A percentile compares a stretch with the other conserved stretches of the same genome.
These are phyloP conservation scores for Tetracladium setigerum DNA, from an alignment of 495 filamentous ascomycete genomes.

Conservation along the genomic window DNA sequence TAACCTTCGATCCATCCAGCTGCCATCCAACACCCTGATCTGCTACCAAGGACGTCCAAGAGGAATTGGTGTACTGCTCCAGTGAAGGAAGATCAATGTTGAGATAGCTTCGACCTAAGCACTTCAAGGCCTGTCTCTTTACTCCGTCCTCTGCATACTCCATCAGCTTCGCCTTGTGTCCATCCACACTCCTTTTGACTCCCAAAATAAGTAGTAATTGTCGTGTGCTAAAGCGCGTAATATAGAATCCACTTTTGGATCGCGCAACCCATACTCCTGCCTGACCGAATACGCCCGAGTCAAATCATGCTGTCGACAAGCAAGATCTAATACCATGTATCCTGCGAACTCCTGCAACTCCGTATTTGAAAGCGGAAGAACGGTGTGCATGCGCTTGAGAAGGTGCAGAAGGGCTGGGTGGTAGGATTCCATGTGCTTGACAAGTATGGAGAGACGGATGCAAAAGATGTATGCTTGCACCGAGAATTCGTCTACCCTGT, in stretches of 20 bases:
- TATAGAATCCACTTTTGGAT: constrained; percentile 55
- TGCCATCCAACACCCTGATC: constrained; percentile 75
- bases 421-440: constrained; percentile 78
- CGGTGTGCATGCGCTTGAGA: constrained; percentile 59
- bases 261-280: constrained; percentile 45
- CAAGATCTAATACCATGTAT: constrained; percentile 81
- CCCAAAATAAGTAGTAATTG: constrained; percentile 76
- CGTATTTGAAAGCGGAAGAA: constrained; percentile 51
- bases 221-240: constrained; percentile 67
- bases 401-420: constrained; percentile 78
- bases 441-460: constrained; percentile 72
- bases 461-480: constrained; percentile 70
- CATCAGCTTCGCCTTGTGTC: constrained; percentile 67
- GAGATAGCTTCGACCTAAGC: constrained; percentile 76
- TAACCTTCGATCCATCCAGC: constrained; percentile 56
- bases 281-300: constrained; percentile 60
- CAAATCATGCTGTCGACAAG: constrained; percentile 74
- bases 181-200: constrained; percentile 63
- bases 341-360: constrained; percentile 71
- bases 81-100: constrained; percentile 57
- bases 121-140: constrained; percentile 67
- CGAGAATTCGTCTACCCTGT: constrained; percentile 60
- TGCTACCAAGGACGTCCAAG: constrained; percentile 61
- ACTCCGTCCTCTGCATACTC: constrained; percentile 69
- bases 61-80: constrained; percentile 48